A percentile compares a stretch with the other conserved stretches of the same genome.
phyloP scores from a whole-genome alignment of 1,284 basidiomycete genomes.

The Rhizopogon hawkerae region DNA sequence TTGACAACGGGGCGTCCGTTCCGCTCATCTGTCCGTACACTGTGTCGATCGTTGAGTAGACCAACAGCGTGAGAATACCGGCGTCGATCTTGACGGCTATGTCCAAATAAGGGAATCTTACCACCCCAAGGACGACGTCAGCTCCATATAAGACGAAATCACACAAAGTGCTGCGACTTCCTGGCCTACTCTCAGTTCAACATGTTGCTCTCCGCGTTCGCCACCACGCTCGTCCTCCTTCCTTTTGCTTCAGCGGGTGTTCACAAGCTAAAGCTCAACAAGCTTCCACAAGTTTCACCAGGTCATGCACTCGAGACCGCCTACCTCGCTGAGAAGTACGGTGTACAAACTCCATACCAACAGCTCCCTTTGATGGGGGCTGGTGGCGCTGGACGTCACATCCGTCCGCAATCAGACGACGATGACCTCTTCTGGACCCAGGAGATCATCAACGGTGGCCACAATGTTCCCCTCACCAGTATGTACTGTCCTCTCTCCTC shows the following conservation, averaged over 20 bases:
- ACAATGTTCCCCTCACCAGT: constrained; percentile 88
- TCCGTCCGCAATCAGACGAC: constrained; percentile 43
- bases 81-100: not conserved
- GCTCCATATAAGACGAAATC: constrained; percentile 12
- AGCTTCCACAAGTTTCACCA: constrained; percentile 53
- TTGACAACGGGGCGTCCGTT: constrained; percentile 32
- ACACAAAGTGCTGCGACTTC: constrained; percentile 14
- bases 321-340: constrained; percentile 86
- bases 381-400: constrained; percentile 64
- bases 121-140: constrained; percentile 16
- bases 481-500: constrained; percentile 26
- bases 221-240: constrained; percentile 50
- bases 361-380: constrained; percentile 68
- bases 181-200: constrained; percentile 27
- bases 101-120: not conserved
- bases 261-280: constrained; percentile 82
- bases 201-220: constrained; percentile 62
- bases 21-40: constrained; percentile 11
- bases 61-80: constrained; percentile 5
- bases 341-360: constrained; percentile 33
- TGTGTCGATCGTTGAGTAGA: not conserved
- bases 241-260: constrained; percentile 64
- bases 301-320: constrained; percentile 70
- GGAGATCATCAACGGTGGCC: constrained; percentile 68
- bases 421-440: constrained; percentile 79